A percentile compares a stretch with the other conserved stretches of the same genome.
Conservation (phyloP, 768 basidiomycete species). For the Podaxis rugospora region DNA sequence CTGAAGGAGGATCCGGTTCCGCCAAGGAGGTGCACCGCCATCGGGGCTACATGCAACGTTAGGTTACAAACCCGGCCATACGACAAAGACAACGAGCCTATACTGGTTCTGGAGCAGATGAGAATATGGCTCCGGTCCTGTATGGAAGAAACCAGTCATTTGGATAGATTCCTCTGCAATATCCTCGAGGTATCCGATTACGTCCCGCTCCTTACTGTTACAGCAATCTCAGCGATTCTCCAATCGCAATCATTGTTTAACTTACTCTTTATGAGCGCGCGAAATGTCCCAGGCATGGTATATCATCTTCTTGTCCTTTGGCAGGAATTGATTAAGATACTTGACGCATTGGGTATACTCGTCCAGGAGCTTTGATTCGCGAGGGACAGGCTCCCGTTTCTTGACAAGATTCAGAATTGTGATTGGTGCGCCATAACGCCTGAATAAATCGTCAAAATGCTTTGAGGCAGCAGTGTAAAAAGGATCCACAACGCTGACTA, state of each 20-base stretch:
- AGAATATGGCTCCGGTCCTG: constrained; percentile 81
- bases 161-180: constrained; percentile 91
- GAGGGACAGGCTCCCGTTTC: constrained; percentile 66
- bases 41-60: constrained; percentile 12
- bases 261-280: constrained; percentile 88
- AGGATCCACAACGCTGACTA: constrained; percentile 91
- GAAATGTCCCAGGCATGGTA: constrained; percentile 98
- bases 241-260: background rate
- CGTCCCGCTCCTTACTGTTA: constrained; percentile 86
- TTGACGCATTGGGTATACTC: constrained; percentile 90
- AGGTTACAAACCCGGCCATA: background rate
- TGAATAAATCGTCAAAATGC: constrained; percentile 90
- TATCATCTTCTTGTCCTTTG: constrained; percentile 77
- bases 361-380: constrained; percentile 86
- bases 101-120: constrained; percentile 52
- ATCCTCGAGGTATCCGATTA: constrained; percentile 92
- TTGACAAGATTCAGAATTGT: constrained; percentile 95
- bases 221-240: background rate
- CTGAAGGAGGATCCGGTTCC: constrained; percentile 73
- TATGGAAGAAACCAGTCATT: constrained; percentile 93
- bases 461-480: constrained; percentile 90
- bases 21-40: constrained; percentile 40
- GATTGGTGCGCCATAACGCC: constrained; percentile 85
- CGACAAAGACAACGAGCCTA: constrained; percentile 26
- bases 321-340: constrained; percentile 95